Percentiles rank a stretch among this genome's conserved stretches.
phyloP scores from a whole-genome alignment of 768 basidiomycete genomes.

The Pholiota conissans region DNA sequence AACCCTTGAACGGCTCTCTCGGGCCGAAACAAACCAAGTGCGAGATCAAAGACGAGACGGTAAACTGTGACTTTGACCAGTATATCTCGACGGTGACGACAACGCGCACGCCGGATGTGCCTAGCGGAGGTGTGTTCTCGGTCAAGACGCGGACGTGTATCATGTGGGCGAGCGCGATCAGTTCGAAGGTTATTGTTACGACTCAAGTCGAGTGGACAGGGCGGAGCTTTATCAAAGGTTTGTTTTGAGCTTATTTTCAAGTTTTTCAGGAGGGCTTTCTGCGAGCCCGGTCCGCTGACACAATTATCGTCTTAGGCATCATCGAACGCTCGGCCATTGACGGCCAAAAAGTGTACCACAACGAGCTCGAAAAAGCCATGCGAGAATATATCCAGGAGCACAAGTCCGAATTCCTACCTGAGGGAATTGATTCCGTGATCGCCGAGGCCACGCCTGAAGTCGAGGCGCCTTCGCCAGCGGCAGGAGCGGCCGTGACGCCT shows the following conservation, averaged over 20 bases:
- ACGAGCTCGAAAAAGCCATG: conserved; percentile 83
- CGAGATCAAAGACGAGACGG: conserved; percentile 86
- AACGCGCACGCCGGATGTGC: conserved; percentile 92
- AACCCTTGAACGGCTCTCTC: conserved; percentile 82
- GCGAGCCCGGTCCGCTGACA: background rate
- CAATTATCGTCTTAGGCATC: conserved; percentile 56
- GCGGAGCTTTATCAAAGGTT: conserved; percentile 94
- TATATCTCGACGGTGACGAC: conserved; percentile 84
- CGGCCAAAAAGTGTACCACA: conserved; percentile 87
- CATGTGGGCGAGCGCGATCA: conserved; percentile 85
- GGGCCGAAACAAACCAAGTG: conserved; percentile 97
- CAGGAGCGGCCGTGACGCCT: conserved; percentile 10
- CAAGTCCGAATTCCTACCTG: conserved; percentile 85
- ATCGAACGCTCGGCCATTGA: conserved; percentile 91
- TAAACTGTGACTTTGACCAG: conserved; percentile 80
- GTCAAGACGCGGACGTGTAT: conserved; percentile 95
- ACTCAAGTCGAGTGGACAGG: conserved; percentile 96
- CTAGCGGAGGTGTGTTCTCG: conserved; percentile 87
- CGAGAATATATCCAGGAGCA: conserved; percentile 87
- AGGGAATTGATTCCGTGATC: conserved; percentile 65
- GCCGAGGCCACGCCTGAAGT: conserved; percentile 8
- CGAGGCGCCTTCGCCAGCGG: conserved; percentile 10
- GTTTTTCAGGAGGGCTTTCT: background rate
- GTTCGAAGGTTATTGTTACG: conserved; percentile 81
- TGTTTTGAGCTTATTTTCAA: background rate